Evolutionary conservation across 2,329 filamentous ascomycete species (phyloP), one percentile per base, ranked within the genome.

Genomic region (Cordyceps pruinosa): DNA sequence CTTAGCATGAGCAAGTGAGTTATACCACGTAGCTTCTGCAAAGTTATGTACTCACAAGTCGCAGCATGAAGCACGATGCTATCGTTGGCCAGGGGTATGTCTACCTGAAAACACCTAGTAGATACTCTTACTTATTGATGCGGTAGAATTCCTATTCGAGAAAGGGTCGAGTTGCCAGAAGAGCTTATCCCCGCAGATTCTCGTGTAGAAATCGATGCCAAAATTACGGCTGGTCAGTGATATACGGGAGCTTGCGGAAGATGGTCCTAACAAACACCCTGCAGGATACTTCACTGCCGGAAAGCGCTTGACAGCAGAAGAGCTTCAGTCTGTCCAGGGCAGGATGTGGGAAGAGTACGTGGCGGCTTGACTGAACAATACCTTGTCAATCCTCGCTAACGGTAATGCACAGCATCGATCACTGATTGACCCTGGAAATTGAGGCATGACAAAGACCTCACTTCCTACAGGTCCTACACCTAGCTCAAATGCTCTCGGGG

Each of bases 121-220:
- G 56, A 28, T 30, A 41, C 41, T 19, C 17, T 3, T 49, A 19
- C 61, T 66, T 61, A 67, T 63, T 66, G 59, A 67, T 57, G 39
- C 59, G n/a, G 25, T 63, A 86, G 83, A 57, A 92, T 92, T 64
- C 89, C 90, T 30, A 97, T 97, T 65, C 81, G 88, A 66, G 91
- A 97, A 75, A 83, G 92, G 60, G 86, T 97, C 48, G 91, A 95
- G 60, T 90, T 97, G 62, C 94, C 93, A 4, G 90, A 96, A 63
- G 88, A 94, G 32, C 85, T 94, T 82, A 97, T 97, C 65, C 94
- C 94, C 13, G 89, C 87, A 61, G 94, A 97, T 73, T 96, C 91
- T 54, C 81, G 93, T 63, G 94, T 97, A n/a, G 94, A 99, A 73
- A 99, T 97, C 68, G 94, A 97, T 72, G 94, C 94, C 59, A 97